Base-by-base conservation (phyloP, 1,284 basidiomycete species). In the Austroboletus niveus region DNA sequence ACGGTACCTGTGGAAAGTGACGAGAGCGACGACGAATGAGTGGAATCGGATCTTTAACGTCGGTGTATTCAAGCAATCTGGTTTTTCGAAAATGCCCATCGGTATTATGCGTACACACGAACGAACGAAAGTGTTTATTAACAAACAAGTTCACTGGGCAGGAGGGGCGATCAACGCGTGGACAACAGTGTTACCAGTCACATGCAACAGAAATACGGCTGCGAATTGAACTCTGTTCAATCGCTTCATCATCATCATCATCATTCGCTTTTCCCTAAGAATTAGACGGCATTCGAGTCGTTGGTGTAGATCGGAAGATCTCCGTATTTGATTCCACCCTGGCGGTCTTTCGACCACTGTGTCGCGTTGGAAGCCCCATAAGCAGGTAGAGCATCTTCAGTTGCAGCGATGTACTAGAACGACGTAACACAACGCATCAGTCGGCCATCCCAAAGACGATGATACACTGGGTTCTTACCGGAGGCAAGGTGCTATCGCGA, bases 401-500 rank as follows among this genome's bases (percentile, higher is more conserved):
- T 42, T 4, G 57, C 45, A n/a, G 51, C 51, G 30, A 66, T 54
- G 45, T 66, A 66, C 64, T 66, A 15, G 11, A n/a, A 29, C 1
- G 9, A 15, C 14, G 30, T 42, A 8, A 36, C 22, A 27, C 42
- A 14, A 38, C n/a, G 5, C 41, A 27, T 63, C 45, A 62, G 41
- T 30, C 11, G 15, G 2, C 34, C 17, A 8, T 4, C 42, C 5
- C 24, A 24, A 34, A 15, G 22, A 12, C 32, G 30, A 27, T 31
- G n/a, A 12, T 11, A 11, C 22, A 42, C 32, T 24, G 4, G 4
- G 1, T 29, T 8, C 57, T 60, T 56, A 78, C 77, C 10, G 76
- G 69, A 20, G 80, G 81, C 12, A 78, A 67, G 54, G 68, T 70
- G 5, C 74, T 72, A 48, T 74, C 71, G 6, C 72, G 71, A 54